Evolutionary conservation across 2,329 filamentous ascomycete genomes (phyloP), one percentile per base, ranked within the genome.

Genomic region (Chaetomium sp.): DNA sequence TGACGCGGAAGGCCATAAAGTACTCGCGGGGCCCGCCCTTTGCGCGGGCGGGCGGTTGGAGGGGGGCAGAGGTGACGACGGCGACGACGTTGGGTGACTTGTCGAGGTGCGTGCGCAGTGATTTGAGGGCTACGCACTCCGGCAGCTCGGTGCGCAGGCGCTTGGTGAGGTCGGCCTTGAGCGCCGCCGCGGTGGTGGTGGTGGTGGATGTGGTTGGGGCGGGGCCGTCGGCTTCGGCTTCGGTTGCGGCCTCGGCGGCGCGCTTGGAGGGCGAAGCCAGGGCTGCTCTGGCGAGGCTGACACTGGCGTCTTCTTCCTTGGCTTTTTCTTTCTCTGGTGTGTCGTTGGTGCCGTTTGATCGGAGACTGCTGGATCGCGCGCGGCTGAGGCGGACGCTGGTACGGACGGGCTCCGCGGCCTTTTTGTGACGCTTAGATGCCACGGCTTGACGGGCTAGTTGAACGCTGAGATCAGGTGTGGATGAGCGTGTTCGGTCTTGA

Each of bases 1-100:
- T 84, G 13, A 87, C 75, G 49, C 80, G 82, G 67, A 89, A 83
- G 19, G 82, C 81, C 70, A 87, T 81, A 75, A 85, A 82, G 74
- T 83, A 88, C 71, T 88, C 84, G 25, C 85, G 79, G 3, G 84
- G 84, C 0, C 85, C 84, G 65, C 79, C 77, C 71, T 86, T 87
- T 29, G 84, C 83, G 45, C 86, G 81, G 64, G 80, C 77, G 7
- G 86, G 81, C 55, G 77, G 10, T 80, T 75, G 2, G 85, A 83
- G 21, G 78, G 77, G 54, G 79, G 79, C 54, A n/a, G 79, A 78
- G 16, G 83, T 83, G 4, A 79, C 85, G 7, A 89, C 77, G 19
- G 80, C 86, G 9, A 87, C 74, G 6, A 87, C 76, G 71, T 88
- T 84, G 2, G 62, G 64, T 45, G 77, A 80, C 68, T 81, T 80